These are phyloP conservation scores for Clarkia xantiana DNA, from an alignment of 345 rosid genomes.

Conservation along the genomic window DNA sequence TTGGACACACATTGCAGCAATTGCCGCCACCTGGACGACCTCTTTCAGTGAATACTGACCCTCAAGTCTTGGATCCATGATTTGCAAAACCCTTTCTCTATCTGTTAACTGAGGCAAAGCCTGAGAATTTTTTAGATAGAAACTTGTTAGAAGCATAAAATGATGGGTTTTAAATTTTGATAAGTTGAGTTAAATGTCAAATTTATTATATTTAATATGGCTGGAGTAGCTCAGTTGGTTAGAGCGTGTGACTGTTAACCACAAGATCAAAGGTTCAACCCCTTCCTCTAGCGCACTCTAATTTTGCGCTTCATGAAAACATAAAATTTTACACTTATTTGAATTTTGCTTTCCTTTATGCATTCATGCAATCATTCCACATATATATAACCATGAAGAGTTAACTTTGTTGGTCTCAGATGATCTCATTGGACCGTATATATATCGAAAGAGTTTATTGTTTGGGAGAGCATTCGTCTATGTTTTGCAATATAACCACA, in stretches of 20 bases:
- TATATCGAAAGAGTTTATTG: too few relatives aligned
- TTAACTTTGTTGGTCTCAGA: too few relatives aligned
- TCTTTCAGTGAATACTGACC: conserved; percentile 78
- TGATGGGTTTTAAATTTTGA: background rate
- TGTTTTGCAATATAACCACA: too few relatives aligned
- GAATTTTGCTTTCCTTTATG: too few relatives aligned
- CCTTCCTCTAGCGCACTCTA: too few relatives aligned
- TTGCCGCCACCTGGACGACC: conserved; percentile 81
- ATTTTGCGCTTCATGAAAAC: too few relatives aligned
- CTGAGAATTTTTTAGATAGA: conserved; percentile 11
- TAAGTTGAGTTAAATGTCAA: background rate
- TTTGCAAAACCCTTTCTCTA: conserved; percentile 65
- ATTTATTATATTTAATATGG: background rate
- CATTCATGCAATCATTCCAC: too few relatives aligned
- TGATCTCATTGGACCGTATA: too few relatives aligned
- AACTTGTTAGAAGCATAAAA: background rate
- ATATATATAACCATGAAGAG: too few relatives aligned
- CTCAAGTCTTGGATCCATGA: conserved; percentile 75
- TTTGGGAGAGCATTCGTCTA: too few relatives aligned
- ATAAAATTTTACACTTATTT: too few relatives aligned
- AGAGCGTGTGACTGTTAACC: background rate
- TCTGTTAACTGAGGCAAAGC: conserved; percentile 68
- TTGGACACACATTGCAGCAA: conserved; percentile 94
- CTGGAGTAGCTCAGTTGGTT: background rate
- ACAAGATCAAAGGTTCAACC: background rate